A percentile compares a stretch with the other conserved stretches of the same genome.
Conservation (phyloP, 495 filamentous ascomycete species). For the Neurospora sp. region DNA sequence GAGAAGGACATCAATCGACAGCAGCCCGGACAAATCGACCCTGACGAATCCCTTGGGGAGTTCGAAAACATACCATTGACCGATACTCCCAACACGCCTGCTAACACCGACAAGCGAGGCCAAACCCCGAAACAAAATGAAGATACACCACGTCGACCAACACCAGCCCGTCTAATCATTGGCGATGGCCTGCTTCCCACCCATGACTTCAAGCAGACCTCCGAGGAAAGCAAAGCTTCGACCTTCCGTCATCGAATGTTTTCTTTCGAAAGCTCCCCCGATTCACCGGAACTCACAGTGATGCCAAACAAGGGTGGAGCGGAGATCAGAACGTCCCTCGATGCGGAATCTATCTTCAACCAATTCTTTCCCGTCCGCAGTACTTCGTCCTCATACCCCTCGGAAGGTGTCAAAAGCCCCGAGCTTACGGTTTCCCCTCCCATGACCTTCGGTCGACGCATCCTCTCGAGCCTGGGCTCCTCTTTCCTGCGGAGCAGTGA, state of each 20-base stretch:
- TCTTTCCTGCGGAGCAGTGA: constrained; percentile 2
- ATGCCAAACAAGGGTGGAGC: constrained; percentile 7
- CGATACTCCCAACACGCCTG: background rate
- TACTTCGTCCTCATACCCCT: constrained; percentile 19
- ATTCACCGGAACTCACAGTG: constrained; percentile 5
- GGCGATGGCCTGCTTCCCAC: background rate
- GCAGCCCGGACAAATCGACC: background rate
- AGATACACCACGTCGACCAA: background rate
- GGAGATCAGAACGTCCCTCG: constrained; percentile 1
- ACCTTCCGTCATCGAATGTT: constrained; percentile 4
- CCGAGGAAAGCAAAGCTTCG: background rate
- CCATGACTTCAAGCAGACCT: background rate
- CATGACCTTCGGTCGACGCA: constrained; percentile 13
- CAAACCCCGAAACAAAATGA: background rate
- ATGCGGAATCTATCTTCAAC: background rate
- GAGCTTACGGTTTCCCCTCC: constrained; percentile 15
- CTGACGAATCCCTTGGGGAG: background rate
- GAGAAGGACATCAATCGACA: constrained; percentile 17
- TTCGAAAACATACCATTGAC: background rate
- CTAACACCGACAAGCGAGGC: background rate
- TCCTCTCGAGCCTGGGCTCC: constrained; percentile 5
- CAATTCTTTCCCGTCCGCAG: constrained; percentile 5
- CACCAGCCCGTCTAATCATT: background rate
- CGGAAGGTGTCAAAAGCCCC: constrained; percentile 15
- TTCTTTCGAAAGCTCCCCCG: constrained; percentile 12